Percentiles rank a stretch among this genome's conserved stretches.
Evolutionary conservation across 2,329 filamentous ascomycete species (phyloP).

Genomic region (Fusarium nelsonii): DNA sequence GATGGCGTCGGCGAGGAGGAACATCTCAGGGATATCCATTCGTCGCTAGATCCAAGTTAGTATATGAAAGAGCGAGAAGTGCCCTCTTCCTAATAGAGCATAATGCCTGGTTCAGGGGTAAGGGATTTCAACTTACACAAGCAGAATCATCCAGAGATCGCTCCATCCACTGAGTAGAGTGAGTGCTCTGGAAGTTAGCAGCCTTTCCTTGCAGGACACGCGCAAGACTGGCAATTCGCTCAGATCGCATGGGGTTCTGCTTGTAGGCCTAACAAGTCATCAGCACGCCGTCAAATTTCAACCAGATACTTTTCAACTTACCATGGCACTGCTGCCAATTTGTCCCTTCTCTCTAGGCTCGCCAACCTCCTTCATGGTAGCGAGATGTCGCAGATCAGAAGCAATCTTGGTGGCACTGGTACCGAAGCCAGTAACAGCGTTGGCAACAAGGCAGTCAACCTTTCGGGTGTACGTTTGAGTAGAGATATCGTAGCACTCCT

Average conservation of each 20-base stretch:
- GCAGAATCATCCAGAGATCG: slow-evolving; percentile 27
- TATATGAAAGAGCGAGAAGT: too few species aligned
- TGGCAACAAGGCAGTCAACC: slow-evolving; percentile 79
- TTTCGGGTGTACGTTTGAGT: slow-evolving; percentile 69
- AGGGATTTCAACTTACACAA: background rate
- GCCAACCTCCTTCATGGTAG: slow-evolving; percentile 82
- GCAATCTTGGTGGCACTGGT: slow-evolving; percentile 77
- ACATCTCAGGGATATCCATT: slow-evolving; percentile 38
- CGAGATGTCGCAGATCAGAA: slow-evolving; percentile 79
- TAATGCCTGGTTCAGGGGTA: background rate
- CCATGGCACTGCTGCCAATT: slow-evolving; percentile 19
- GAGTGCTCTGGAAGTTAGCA: slow-evolving; percentile 20
- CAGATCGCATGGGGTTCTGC: slow-evolving; percentile 31
- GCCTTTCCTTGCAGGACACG: slow-evolving; percentile 24
- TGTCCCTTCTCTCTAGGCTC: slow-evolving; percentile 56
- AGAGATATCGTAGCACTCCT: slow-evolving; percentile 30
- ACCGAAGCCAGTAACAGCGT: slow-evolving; percentile 81
- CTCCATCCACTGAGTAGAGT: slow-evolving; percentile 31
- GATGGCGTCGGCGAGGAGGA: slow-evolving; percentile 36
- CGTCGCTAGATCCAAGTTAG: background rate
- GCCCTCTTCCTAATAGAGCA: background rate
- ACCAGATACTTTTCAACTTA: background rate
- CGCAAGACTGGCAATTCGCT: slow-evolving; percentile 24
- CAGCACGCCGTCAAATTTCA: fast-evolving
- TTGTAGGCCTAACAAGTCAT: slow-evolving; percentile 3